phyloP scores from a whole-genome alignment of 1,139 yeast genomes.

The Debaryomyces sp. region DNA sequence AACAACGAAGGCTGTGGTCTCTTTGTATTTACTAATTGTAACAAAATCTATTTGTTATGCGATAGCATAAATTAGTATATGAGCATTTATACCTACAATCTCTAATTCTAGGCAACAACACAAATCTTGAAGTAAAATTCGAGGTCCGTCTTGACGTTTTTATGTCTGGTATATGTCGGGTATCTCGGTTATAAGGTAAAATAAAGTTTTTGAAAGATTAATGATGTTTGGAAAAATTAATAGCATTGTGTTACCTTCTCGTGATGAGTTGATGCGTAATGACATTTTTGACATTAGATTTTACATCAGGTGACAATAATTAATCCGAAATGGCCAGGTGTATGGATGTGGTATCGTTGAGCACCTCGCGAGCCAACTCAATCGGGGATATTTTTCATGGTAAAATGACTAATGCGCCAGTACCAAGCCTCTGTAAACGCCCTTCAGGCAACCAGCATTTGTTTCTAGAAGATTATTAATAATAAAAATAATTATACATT shows the following conservation, averaged over 20 bases:
- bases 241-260: background rate
- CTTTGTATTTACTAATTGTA: background rate
- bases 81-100: background rate
- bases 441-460: background rate
- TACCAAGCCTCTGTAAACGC: background rate
- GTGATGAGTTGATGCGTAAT: background rate
- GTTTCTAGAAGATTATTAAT: background rate
- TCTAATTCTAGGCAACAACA: background rate
- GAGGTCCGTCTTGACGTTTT: no score
- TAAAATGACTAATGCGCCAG: background rate
- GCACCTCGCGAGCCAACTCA: background rate
- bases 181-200: background rate
- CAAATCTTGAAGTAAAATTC: no score
- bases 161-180: background rate
- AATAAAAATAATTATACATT: background rate
- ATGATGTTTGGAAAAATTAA: background rate
- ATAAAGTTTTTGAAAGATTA: background rate
- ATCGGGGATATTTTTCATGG: background rate
- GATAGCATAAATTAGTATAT: background rate
- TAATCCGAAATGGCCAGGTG: background rate
- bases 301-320: background rate
- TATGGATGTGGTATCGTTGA: background rate
- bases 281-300: conserved; percentile 1
- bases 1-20: background rate
- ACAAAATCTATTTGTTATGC: background rate